Conservation (phyloP, 345 rosid genomes). For the Anacardium occidentale region DNA sequence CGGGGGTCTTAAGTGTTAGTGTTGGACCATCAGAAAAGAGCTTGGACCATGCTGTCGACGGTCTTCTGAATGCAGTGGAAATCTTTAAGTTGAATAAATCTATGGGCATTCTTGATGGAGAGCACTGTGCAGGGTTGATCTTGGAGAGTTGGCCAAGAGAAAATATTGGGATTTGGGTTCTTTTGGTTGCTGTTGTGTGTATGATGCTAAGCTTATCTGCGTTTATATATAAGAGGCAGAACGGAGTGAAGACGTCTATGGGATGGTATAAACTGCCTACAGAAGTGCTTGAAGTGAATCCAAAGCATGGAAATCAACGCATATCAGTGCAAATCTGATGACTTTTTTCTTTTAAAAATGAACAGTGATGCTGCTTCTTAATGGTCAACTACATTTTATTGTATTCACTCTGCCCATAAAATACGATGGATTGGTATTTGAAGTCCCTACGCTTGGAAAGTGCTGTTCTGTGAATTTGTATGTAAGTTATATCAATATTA, state of each 20-base stretch:
- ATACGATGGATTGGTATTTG: neutral
- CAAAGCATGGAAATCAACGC: constrained; percentile 31
- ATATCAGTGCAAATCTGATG: constrained; percentile 36
- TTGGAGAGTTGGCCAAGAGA: constrained; percentile 50
- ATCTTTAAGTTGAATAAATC: constrained; percentile 88
- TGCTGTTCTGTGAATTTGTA: constrained; percentile 3
- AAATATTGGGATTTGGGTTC: constrained; percentile 44
- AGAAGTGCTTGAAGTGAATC: constrained; percentile 34
- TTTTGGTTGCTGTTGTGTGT: constrained; percentile 59
- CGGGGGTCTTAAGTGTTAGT: constrained; percentile 47
- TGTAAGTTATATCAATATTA: constrained; percentile 13
- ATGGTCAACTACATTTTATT: constrained; percentile 4
- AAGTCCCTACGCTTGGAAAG: too few relatives aligned
- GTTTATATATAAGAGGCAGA: constrained; percentile 43
- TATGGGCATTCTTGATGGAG: constrained; percentile 77
- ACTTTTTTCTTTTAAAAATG: too few relatives aligned
- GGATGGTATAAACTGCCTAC: constrained; percentile 66
- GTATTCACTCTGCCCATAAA: neutral
- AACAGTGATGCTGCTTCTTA: neutral
- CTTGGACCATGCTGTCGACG: constrained; percentile 47
- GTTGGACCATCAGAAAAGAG: constrained; percentile 69
- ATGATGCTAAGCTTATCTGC: constrained; percentile 52
- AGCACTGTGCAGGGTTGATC: constrained; percentile 45
- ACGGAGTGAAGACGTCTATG: constrained; percentile 23
- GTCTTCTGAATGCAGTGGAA: constrained; percentile 82